A percentile compares a stretch with the other conserved stretches of the same genome.
Evolutionary conservation across 1,284 basidiomycete genomes (phyloP).

Genomic region (Stereum hirsutum): DNA sequence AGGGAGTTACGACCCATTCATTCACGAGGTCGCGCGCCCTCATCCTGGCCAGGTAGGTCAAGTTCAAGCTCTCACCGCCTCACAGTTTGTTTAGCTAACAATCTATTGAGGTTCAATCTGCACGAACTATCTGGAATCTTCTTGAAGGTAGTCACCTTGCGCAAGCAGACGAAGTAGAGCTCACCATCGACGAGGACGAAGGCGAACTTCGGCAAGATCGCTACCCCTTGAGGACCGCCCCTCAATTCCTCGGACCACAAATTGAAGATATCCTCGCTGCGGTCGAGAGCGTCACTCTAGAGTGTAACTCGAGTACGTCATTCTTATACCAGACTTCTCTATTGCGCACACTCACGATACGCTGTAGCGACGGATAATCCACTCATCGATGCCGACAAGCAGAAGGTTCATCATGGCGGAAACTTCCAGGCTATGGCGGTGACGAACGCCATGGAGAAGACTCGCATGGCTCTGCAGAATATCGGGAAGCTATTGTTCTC

Average conservation of each 20-base stretch:
- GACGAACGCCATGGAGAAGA: conserved; percentile 85
- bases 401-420: conserved; percentile 71
- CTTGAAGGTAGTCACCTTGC: conserved; percentile 70
- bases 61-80: not conserved
- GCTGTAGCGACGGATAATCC: conserved; percentile 65
- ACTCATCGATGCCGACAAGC: conserved; percentile 58
- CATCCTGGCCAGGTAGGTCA: conserved; percentile 70
- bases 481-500: conserved; percentile 80
- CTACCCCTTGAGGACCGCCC: conserved; percentile 70
- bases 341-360: not conserved
- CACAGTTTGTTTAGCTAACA: conserved; percentile 1
- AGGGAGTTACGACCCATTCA: conserved; percentile 74
- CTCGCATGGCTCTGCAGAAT: conserved; percentile 72
- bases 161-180: conserved; percentile 48
- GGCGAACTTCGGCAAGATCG: conserved; percentile 69
- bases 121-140: conserved; percentile 58
- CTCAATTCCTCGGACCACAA: conserved; percentile 84
- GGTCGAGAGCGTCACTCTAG: conserved; percentile 54
- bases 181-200: conserved; percentile 58
- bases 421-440: conserved; percentile 87
- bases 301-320: conserved; percentile 87
- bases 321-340: conserved; percentile 11
- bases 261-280: conserved; percentile 73
- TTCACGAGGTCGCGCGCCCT: conserved; percentile 69
- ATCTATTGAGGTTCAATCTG: conserved; percentile 57